Base-by-base conservation (phyloP, 306 rosid species). In the Acacia confusa region DNA sequence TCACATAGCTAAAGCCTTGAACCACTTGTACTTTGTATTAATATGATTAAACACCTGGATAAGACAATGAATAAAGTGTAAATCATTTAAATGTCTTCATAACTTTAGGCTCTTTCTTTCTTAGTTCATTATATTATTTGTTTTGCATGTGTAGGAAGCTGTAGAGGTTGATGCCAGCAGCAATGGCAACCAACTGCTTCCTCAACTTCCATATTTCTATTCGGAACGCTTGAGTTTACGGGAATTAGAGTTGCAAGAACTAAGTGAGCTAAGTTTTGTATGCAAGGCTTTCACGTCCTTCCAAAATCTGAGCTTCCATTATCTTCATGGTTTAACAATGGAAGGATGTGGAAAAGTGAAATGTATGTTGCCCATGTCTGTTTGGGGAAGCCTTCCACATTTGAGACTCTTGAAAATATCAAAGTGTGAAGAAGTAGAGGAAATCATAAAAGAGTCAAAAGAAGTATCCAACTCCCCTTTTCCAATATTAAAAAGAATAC, bases 171-270 rank as follows among this genome's bases (percentile, higher is more conserved):
- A 13, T 16, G 69, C 1, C 10, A 28, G 15, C 17, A 14, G 4
- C 32, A 58, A 8, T 16, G 2, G 7, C 25, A 25, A n/a, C 58
- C 58, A 52, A 19, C 58, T 6, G 11, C 58, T 52, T 17, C 3
- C 6, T 58, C 65, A 58, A 24, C 15, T 22, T 24, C 32, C 65
- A 24, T 3, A 58, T 24, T 58, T 58, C 1, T 58, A n/a, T n/a
- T 34, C 17, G 11, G 0, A 3, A 0, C 0, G 0, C 0, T 24
- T 58, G 32, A 0, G 0, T 3, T 58, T 58, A 11, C 0, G 0
- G 7, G 32, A 24, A 11, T 58, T 58, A 22, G 34, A 24, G 16
- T 58, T 11, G 3, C 34, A 24, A 58, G 25, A 58, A 10, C 32
- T 22, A 24, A 24, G 65, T 9, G 65, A 58, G 65, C 17, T n/a